Percentiles rank a stretch among this genome's conserved stretches.
phyloP scores from a whole-genome alignment of 768 basidiomycete species.

The Collybia nuda region DNA sequence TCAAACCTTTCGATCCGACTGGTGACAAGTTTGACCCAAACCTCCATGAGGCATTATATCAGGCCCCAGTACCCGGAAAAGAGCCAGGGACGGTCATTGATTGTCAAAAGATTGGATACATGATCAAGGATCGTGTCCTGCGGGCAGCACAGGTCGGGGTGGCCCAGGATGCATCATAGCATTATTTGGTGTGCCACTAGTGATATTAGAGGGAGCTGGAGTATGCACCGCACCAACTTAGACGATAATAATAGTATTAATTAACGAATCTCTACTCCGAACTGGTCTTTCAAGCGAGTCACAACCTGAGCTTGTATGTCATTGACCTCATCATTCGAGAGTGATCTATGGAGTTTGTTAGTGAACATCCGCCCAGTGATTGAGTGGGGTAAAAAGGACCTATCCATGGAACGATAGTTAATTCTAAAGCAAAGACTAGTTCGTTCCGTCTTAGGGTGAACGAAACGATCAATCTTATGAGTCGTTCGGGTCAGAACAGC shows the following conservation, averaged over 20 bases:
- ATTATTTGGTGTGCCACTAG: slow-evolving; percentile 3
- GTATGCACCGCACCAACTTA: slow-evolving; percentile 14
- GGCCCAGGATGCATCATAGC: slow-evolving; percentile 63
- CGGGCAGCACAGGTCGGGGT: slow-evolving; percentile 97
- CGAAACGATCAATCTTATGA: slow-evolving; percentile 90
- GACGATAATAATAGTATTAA: slow-evolving; percentile 19
- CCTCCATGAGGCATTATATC: slow-evolving; percentile 91
- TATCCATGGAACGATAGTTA: slow-evolving; percentile 96
- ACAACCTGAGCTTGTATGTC: slow-evolving; percentile 66
- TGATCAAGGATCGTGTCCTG: slow-evolving; percentile 90
- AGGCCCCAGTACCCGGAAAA: slow-evolving; percentile 87
- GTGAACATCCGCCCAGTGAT: background rate
- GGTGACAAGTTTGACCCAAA: slow-evolving; percentile 97
- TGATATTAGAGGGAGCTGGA: slow-evolving; percentile 18
- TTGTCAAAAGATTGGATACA: slow-evolving; percentile 89
- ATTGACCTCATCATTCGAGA: slow-evolving; percentile 90
- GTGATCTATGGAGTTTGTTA: slow-evolving; percentile 49
- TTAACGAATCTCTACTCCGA: slow-evolving; percentile 88
- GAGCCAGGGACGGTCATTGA: slow-evolving; percentile 89
- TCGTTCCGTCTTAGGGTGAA: slow-evolving; percentile 82
- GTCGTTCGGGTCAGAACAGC: slow-evolving; percentile 8
- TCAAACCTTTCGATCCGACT: slow-evolving; percentile 88
- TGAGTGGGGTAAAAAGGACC: slow-evolving; percentile 39
- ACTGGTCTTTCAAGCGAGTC: slow-evolving; percentile 52
- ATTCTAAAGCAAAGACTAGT: slow-evolving; percentile 86